These are phyloP conservation scores for Umbelopsis sp. DNA, from an alignment of 192 early-diverging fungal species.

Conservation along the genomic window DNA sequence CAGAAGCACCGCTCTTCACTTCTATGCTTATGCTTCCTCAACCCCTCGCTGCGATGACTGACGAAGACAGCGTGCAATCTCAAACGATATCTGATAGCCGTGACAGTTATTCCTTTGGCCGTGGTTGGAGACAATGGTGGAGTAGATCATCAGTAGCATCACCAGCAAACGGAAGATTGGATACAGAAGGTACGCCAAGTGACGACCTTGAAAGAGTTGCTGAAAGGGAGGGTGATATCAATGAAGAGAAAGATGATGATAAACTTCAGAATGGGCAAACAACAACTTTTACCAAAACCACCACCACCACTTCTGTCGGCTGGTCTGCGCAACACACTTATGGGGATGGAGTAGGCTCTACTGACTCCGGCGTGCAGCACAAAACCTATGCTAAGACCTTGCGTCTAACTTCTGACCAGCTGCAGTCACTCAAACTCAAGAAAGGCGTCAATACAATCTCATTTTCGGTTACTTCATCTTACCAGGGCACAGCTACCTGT, in stretches of 20 bases:
- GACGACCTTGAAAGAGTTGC: not conserved
- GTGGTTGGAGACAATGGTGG: slow-evolving; percentile 42
- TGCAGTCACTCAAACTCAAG: slow-evolving; percentile 76
- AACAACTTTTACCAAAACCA: slow-evolving; percentile 36
- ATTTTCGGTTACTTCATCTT: slow-evolving; percentile 79
- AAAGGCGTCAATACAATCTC: slow-evolving; percentile 88
- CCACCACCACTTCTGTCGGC: slow-evolving; percentile 35
- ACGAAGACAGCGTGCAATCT: not conserved
- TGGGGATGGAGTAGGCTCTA: not conserved
- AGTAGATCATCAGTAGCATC: slow-evolving; percentile 33
- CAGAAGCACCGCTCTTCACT: slow-evolving; percentile 62
- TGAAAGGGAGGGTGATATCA: not conserved
- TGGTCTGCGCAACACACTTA: slow-evolving; percentile 17
- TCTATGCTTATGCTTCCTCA: slow-evolving; percentile 60
- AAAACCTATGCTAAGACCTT: slow-evolving; percentile 85
- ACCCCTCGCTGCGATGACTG: slow-evolving; percentile 42
- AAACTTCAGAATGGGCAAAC: slow-evolving; percentile 1
- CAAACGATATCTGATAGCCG: slow-evolving; percentile 28
- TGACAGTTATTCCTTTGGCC: slow-evolving; percentile 37
- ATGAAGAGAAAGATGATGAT: not conserved
- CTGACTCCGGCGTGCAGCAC: not conserved
- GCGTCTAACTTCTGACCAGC: slow-evolving; percentile 89
- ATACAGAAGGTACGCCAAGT: not conserved
- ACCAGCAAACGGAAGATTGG: not conserved
- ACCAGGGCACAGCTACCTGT: slow-evolving; percentile 79